Evolutionary conservation across 140 eudicot species (phyloP).

Genomic region (Stevia rebaudiana): DNA sequence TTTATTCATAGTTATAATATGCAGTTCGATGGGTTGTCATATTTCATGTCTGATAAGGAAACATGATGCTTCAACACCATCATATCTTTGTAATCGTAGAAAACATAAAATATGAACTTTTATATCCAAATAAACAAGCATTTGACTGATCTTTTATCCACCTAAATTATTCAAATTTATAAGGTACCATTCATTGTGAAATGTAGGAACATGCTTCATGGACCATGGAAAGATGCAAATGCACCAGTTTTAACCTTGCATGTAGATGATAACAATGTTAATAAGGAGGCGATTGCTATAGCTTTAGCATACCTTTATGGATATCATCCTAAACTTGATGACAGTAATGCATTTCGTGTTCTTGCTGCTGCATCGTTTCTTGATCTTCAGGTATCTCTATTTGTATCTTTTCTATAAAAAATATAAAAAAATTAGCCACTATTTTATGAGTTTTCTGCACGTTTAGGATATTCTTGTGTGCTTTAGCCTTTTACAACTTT

Average conservation of each 20-base stretch:
- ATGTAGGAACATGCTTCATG: slow-evolving; percentile 98
- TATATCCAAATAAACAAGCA: not conserved
- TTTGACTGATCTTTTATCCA: not conserved
- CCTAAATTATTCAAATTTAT: not conserved
- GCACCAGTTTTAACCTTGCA: slow-evolving; percentile 81
- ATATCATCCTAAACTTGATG: slow-evolving; percentile 88
- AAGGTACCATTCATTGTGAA: slow-evolving; percentile 12
- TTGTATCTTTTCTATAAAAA: not conserved
- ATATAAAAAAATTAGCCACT: not conserved
- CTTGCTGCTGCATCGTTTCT: slow-evolving; percentile 99
- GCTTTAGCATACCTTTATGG: slow-evolving; percentile 94
- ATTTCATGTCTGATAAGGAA: slow-evolving; percentile 1
- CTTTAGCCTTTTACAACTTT: slow-evolving; percentile 5
- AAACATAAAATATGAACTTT: not conserved
- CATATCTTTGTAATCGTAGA: not conserved
- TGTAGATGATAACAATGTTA: slow-evolving; percentile 87
- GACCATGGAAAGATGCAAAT: slow-evolving; percentile 98
- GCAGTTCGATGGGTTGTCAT: not conserved
- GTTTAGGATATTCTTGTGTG: not conserved
- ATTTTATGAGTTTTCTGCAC: not conserved
- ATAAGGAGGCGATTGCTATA: slow-evolving; percentile 77
- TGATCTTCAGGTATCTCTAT: slow-evolving; percentile 79
- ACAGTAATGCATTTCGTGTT: slow-evolving; percentile 90
- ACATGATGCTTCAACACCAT: not conserved
- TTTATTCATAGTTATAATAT: no score